These are phyloP conservation scores for Linderniella brevidens DNA, from an alignment of 257 asterid species.

Conservation along the genomic window DNA sequence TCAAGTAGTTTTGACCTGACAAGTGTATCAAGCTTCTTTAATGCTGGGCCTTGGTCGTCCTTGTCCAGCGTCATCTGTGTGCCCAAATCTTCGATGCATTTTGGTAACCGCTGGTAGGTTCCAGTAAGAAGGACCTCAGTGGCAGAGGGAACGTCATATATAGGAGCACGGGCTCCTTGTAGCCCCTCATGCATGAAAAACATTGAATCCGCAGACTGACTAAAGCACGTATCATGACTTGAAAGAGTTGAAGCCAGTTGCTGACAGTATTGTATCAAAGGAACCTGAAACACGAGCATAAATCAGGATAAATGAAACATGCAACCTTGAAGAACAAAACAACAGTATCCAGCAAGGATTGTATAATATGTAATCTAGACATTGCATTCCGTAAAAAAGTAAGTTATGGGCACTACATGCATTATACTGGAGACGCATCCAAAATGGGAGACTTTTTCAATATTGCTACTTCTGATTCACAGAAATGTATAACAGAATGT, in stretches of 20 bases:
- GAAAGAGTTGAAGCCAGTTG: slow-evolving; percentile 83
- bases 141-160: slow-evolving; percentile 95
- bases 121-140: slow-evolving; percentile 81
- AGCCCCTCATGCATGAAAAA: slow-evolving; percentile 98
- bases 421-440: background rate
- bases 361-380: background rate
- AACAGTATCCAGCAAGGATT: background rate
- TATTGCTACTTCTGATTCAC: too few relatives aligned
- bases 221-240: slow-evolving; percentile 91
- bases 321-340: background rate
- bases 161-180: slow-evolving; percentile 98
- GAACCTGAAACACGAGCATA: slow-evolving; percentile 55
- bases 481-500: too few relatives aligned
- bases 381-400: background rate
- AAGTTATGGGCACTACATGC: background rate
- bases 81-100: slow-evolving; percentile 88
- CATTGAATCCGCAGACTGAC: slow-evolving; percentile 97
- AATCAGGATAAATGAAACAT: slow-evolving; percentile 6
- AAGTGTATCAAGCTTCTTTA: slow-evolving; percentile 69
- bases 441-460: too few relatives aligned
- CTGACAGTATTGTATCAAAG: slow-evolving; percentile 78
- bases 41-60: slow-evolving; percentile 67
- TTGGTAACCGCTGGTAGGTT: slow-evolving; percentile 69
- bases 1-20: slow-evolving; percentile 86
- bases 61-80: slow-evolving; percentile 46